Conservation (phyloP, 2,329 filamentous ascomycete genomes). For the Exophiala viscosa region DNA sequence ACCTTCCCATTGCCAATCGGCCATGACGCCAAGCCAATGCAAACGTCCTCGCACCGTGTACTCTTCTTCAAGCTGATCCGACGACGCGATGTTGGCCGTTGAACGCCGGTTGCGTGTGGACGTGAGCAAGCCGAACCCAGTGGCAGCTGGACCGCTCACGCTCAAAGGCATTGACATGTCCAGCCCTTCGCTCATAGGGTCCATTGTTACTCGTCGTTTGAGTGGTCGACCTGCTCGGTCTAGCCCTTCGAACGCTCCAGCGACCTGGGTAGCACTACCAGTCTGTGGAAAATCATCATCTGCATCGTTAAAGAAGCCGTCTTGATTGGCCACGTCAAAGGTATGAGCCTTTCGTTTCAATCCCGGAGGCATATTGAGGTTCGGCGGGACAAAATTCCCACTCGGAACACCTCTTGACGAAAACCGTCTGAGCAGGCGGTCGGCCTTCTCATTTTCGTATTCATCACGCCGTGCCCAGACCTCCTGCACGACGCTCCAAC, state of each 20-base stretch:
- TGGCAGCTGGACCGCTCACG: background rate
- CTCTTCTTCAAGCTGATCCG: conserved; percentile 48
- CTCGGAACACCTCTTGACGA: conserved; percentile 44
- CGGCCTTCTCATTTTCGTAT: conserved; percentile 43
- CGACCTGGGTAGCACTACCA: background rate
- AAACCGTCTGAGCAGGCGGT: conserved; percentile 32
- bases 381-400: conserved; percentile 20
- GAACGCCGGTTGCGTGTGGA: conserved; percentile 5
- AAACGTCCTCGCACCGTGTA: conserved; percentile 62
- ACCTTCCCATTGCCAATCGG: conserved; percentile 71
- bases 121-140: background rate
- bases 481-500: conserved; percentile 61
- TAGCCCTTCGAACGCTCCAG: background rate
- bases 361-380: conserved; percentile 20
- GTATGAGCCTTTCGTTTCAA: conserved; percentile 19
- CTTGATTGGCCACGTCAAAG: conserved; percentile 2
- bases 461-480: conserved; percentile 63
- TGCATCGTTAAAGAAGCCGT: conserved; percentile 4
- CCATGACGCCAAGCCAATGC: conserved; percentile 70
- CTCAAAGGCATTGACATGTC: background rate
- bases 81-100: conserved; percentile 34
- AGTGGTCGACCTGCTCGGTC: conserved; percentile 6
- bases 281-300: background rate
- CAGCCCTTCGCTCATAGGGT: background rate
- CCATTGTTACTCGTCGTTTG: conserved; percentile 12